These are phyloP conservation scores for Leishmania amazonensis DNA, from an alignment of 208 protist genomes.

Conservation along the genomic window DNA sequence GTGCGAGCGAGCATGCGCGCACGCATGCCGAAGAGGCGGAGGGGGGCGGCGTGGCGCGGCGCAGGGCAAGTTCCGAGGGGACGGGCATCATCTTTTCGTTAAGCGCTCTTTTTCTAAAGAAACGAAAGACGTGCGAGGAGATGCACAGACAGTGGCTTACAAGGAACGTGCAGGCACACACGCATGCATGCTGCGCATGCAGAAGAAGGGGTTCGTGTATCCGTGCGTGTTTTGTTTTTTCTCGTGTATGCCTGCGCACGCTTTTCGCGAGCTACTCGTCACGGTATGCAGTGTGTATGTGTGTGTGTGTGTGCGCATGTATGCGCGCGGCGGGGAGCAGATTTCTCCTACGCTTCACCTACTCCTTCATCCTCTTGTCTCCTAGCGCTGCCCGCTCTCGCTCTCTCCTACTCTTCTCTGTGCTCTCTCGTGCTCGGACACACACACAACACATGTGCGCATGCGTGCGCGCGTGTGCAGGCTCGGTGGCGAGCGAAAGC, in stretches of 20 bases:
- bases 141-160: neutral
- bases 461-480: neutral
- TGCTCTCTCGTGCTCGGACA: neutral
- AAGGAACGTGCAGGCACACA: neutral
- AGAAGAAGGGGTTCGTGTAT: neutral
- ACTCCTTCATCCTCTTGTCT: conserved; percentile 8
- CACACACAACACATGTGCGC: neutral
- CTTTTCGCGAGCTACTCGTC: neutral
- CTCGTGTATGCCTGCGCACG: neutral
- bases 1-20: neutral
- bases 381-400: conserved; percentile 25
- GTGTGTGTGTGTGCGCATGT: neutral
- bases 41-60: too few species aligned
- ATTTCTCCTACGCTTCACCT: neutral
- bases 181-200: neutral
- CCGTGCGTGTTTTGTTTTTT: neutral
- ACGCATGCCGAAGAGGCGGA: neutral
- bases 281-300: neutral
- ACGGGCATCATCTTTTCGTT: neutral
- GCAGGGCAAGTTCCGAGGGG: neutral
- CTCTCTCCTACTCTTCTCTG: conserved; percentile 27
- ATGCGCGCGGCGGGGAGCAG: neutral
- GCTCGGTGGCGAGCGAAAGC: neutral
- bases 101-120: neutral
- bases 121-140: neutral